Evolutionary conservation across 1,139 yeast species (phyloP).

Genomic region (Torulaspora globosa): DNA sequence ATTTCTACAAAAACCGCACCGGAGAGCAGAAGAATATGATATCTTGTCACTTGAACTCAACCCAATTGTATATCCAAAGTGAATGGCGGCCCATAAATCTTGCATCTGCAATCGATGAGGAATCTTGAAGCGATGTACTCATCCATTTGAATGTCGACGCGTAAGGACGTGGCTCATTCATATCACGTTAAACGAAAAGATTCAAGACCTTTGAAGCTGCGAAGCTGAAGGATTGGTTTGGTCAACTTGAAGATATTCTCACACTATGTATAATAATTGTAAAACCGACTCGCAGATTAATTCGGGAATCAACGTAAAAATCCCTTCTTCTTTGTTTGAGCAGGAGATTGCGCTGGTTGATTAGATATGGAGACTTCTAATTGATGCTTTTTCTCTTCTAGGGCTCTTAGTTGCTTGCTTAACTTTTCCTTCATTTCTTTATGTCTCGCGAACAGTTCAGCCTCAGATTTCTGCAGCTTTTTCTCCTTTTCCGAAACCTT

Average conservation of each 20-base stretch:
- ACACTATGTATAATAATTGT: not conserved
- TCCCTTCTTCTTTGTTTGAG: conserved; percentile 55
- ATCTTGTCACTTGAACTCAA: not conserved
- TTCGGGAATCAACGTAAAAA: conserved; percentile 49
- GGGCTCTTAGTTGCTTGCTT: conserved; percentile 77
- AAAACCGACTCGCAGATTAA: not conserved
- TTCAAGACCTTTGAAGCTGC: not conserved
- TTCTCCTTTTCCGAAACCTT: conserved; percentile 96
- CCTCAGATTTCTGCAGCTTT: conserved; percentile 94
- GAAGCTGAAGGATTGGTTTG: not conserved
- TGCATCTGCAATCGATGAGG: not conserved
- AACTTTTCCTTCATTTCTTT: conserved; percentile 96
- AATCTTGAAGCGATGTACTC: not conserved
- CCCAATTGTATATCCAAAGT: not conserved
- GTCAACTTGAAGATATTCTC: not conserved
- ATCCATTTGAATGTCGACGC: not conserved
- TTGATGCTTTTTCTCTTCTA: conserved; percentile 86
- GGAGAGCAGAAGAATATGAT: not conserved
- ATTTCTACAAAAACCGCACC: not conserved
- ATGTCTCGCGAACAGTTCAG: conserved; percentile 91
- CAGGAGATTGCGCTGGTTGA: conserved; percentile 41
- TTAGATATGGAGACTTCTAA: conserved; percentile 60
- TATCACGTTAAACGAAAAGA: not conserved
- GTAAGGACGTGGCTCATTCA: not conserved
- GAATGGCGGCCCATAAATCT: not conserved